Base-by-base conservation (phyloP, 106 monocot species). In the Dendrobium nobile region DNA sequence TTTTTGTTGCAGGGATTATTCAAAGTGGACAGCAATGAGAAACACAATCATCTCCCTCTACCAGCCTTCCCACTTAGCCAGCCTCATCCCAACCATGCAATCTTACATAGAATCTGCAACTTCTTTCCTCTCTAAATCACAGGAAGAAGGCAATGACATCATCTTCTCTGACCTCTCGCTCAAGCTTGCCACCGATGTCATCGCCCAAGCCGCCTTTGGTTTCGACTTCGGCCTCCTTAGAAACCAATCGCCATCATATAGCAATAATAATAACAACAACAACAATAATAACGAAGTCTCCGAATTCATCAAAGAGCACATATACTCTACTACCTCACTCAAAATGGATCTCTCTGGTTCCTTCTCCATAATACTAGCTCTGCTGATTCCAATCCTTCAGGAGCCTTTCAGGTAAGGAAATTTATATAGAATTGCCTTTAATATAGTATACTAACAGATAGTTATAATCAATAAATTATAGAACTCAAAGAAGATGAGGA, bases 341-440 rank as follows among this genome's bases (percentile, higher is more conserved):
- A 93, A 93, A 73, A 93, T 93, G 93, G 93, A 91, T 56, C 85
- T 93, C 17, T 84, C 88, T 2, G 89, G 85, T 0, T 93, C 93
- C 28, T 81, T 87, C 47, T 93, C 93, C 26, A 87, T 86, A 18
- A 82, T 93, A 17, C 43, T 91, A 24, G 93, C 88, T 17, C 41
- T 87, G 18, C 56, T 93, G 19, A 20, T 83, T 3, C 93, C 93
- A 0, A 73, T 93, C 43, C 85, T 93, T 15, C 93, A 91, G 80
- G 78, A 85, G 33, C 91, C 93, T 19, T 78, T 82, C 61, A 61
- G 61, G 61, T 61, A 22, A n/a, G 4, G 51, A 51, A 13, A 15
- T 51, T 13, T 51, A 3, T 16, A 13, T 51, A 13, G 16, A 45
- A 45, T 6, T 45, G 9, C 9, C 5, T 45, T 45, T 9, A 45